Evolutionary conservation across 2,329 filamentous ascomycete species (phyloP).

Genomic region (Claviceps spartinae): DNA sequence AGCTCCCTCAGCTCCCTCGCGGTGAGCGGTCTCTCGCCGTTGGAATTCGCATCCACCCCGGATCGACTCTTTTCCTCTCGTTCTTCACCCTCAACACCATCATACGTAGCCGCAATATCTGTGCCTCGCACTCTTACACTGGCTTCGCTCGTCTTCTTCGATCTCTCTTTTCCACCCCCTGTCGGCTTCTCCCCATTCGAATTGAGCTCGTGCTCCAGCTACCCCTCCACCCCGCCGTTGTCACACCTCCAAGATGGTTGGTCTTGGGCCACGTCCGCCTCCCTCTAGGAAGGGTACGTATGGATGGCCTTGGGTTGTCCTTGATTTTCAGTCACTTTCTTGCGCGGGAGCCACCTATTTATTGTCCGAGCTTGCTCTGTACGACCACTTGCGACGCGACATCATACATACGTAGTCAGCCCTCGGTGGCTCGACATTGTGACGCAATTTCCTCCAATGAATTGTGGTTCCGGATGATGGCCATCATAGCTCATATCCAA

Average conservation of each 20-base stretch:
- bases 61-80: not conserved
- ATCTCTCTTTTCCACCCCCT: not conserved
- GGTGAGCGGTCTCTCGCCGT: not conserved
- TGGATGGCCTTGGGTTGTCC: slow-evolving; percentile 1
- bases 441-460: not conserved
- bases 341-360: not conserved
- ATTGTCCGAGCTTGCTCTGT: not conserved
- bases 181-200: not conserved
- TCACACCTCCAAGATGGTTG: slow-evolving; percentile 30
- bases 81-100: not conserved
- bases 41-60: not conserved
- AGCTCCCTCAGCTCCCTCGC: not conserved
- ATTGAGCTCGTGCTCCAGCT: slow-evolving; percentile 9
- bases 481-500: not conserved
- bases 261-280: slow-evolving; percentile 35
- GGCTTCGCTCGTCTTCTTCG: not conserved
- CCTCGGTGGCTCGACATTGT: not conserved
- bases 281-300: slow-evolving; percentile 54
- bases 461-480: not conserved
- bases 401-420: slow-evolving; percentile 1
- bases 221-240: slow-evolving; percentile 24
- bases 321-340: not conserved
- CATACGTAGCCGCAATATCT: not conserved
- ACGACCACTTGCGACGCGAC: not conserved
- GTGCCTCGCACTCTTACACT: not conserved